These are phyloP conservation scores for Dichotomopilus funicola DNA, from an alignment of 2,329 filamentous ascomycete species.

Conservation along the genomic window DNA sequence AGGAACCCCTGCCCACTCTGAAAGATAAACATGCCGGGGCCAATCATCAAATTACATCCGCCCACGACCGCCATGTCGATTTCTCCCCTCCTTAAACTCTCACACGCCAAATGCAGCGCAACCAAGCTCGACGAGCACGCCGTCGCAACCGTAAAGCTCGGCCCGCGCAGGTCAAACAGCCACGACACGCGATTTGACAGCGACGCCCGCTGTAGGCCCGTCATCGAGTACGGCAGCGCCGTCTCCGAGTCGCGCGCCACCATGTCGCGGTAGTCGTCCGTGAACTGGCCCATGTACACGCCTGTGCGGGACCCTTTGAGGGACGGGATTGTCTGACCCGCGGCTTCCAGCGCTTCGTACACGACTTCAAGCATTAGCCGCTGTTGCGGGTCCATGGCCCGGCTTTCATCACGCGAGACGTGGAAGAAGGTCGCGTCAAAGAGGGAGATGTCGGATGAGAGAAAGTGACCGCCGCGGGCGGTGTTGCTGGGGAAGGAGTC, in stretches of 20 bases:
- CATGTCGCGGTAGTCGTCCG: neutral
- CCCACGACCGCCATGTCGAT: neutral
- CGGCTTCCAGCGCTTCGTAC: neutral
- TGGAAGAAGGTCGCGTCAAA: neutral
- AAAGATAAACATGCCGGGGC: neutral
- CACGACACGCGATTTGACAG: slow-evolving; percentile 31
- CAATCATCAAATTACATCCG: neutral
- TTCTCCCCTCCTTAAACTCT: neutral
- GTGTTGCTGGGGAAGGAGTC: neutral
- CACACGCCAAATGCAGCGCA: slow-evolving; percentile 26
- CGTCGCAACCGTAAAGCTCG: slow-evolving; percentile 17
- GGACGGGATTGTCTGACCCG: too few species aligned
- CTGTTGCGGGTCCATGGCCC: neutral
- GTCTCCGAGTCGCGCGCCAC: neutral
- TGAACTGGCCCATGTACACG: neutral
- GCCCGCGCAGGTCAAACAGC: slow-evolving; percentile 24
- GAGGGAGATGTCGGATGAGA: neutral
- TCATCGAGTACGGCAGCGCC: neutral
- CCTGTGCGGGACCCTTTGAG: neutral
- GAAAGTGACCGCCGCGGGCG: neutral
- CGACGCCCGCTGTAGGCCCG: neutral
- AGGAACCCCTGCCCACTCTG: neutral
- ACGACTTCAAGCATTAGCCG: neutral
- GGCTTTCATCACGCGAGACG: neutral
- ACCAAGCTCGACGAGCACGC: slow-evolving; percentile 15